These are phyloP conservation scores for Corylus avellana DNA, from an alignment of 306 rosid species.

Conservation along the genomic window DNA sequence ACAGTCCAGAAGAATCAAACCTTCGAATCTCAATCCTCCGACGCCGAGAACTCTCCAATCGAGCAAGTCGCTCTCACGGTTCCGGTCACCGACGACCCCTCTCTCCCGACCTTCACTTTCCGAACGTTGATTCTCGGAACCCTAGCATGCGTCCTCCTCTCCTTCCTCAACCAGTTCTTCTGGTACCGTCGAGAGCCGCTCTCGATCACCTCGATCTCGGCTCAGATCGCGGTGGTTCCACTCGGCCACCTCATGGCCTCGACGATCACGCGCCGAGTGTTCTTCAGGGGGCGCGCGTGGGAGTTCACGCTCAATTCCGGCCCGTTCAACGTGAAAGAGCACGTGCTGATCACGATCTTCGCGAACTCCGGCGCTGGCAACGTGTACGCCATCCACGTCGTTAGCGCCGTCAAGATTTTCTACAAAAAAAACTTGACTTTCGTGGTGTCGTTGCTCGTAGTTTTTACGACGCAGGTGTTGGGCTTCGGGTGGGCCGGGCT, in stretches of 20 bases:
- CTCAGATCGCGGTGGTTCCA: constrained; percentile 92
- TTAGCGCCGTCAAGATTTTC: constrained; percentile 46
- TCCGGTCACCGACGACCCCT: constrained; percentile 59
- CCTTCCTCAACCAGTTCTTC: constrained; percentile 90
- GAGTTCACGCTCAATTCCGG: constrained; percentile 86
- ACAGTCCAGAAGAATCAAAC: constrained; percentile 32
- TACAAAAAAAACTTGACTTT: constrained; percentile 47
- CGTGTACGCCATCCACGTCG: constrained; percentile 73
- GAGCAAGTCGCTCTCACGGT: constrained; percentile 86
- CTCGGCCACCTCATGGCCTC: constrained; percentile 87
- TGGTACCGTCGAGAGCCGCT: constrained; percentile 90
- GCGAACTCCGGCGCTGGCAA: constrained; percentile 95
- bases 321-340: constrained; percentile 89
- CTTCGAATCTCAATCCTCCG: constrained; percentile 3
- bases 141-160: constrained; percentile 64
- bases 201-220: constrained; percentile 77
- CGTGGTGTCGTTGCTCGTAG: constrained; percentile 62
- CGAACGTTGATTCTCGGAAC: constrained; percentile 89
- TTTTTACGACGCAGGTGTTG: constrained; percentile 79
- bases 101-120: constrained; percentile 72
- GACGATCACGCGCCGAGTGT: constrained; percentile 49
- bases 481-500: constrained; percentile 92
- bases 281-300: constrained; percentile 52
- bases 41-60: constrained; percentile 66
- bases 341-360: constrained; percentile 87